Evolutionary conservation across 345 rosid species (phyloP).

Genomic region (Corymbia maculata): DNA sequence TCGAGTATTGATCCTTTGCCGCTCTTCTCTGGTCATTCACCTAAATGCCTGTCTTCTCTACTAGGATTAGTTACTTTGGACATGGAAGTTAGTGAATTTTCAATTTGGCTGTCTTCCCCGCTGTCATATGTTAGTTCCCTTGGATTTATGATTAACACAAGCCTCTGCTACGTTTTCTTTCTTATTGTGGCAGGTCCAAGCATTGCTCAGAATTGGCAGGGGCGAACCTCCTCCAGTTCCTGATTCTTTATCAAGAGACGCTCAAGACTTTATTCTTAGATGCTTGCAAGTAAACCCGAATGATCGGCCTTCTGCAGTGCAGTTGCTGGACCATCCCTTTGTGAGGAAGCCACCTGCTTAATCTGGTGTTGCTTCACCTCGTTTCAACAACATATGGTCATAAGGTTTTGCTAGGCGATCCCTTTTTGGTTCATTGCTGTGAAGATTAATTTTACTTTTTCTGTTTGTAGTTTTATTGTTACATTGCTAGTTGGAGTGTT

Average conservation of each 20-base stretch:
- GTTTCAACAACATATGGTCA: background rate
- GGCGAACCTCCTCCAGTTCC: background rate
- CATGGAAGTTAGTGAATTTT: no score
- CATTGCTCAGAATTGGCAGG: background rate
- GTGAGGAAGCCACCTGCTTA: background rate
- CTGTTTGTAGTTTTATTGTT: background rate
- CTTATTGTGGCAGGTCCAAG: background rate
- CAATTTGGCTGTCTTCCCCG: background rate
- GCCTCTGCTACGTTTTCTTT: background rate
- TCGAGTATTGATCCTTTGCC: no score
- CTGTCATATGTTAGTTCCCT: background rate
- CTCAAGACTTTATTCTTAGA: background rate
- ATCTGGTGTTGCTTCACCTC: background rate
- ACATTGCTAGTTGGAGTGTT: background rate
- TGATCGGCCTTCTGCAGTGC: background rate
- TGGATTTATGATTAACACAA: background rate
- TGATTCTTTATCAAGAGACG: background rate
- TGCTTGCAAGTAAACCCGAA: constrained; percentile 3
- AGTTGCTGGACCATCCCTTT: constrained; percentile 5
- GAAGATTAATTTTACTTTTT: background rate
- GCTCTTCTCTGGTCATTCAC: no score
- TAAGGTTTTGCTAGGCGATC: background rate
- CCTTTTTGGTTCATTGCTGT: background rate
- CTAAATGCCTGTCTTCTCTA: no score
- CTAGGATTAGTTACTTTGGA: no score